Conservation (phyloP, 1,284 basidiomycete species). For the Dichomitus squalens region DNA sequence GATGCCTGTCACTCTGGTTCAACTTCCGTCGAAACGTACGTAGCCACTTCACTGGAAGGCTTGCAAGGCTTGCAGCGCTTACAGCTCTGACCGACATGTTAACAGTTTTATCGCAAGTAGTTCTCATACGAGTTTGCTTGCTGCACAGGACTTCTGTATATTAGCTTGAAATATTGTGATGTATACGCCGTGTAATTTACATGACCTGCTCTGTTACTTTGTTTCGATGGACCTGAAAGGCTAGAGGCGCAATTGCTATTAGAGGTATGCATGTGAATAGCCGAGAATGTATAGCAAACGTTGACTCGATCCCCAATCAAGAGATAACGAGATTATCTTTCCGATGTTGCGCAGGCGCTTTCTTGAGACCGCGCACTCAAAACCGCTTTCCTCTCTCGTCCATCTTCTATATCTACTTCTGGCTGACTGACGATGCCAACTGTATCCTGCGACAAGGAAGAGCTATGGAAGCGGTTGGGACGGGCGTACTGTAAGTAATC, state of each 20-base stretch:
- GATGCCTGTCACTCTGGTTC: conserved; percentile 86
- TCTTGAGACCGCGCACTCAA: background rate
- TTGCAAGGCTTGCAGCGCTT: too few species aligned
- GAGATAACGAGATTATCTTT: conserved; percentile 3
- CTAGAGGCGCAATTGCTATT: background rate
- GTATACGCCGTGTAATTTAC: background rate
- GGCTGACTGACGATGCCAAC: conserved; percentile 75
- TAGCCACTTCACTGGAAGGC: conserved; percentile 13
- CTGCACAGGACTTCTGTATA: background rate
- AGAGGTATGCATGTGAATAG: too few species aligned
- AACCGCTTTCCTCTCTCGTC: background rate
- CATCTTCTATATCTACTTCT: background rate
- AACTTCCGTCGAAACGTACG: conserved; percentile 86
- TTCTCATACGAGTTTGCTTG: too few species aligned
- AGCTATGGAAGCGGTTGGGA: conserved; percentile 89
- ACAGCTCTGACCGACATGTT: too few species aligned
- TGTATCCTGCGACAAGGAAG: conserved; percentile 92
- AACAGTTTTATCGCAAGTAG: conserved; percentile 74
- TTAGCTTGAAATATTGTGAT: background rate
- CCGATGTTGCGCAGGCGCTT: conserved; percentile 1
- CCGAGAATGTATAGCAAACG: background rate
- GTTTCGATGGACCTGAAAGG: background rate
- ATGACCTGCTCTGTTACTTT: background rate
- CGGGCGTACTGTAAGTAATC: conserved; percentile 74
- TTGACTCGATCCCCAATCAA: conserved; percentile 2